Evolutionary conservation across 192 early-diverging fungal genomes (phyloP), one percentile per base, ranked within the genome.

Genomic region (Backusella tuberculispora): DNA sequence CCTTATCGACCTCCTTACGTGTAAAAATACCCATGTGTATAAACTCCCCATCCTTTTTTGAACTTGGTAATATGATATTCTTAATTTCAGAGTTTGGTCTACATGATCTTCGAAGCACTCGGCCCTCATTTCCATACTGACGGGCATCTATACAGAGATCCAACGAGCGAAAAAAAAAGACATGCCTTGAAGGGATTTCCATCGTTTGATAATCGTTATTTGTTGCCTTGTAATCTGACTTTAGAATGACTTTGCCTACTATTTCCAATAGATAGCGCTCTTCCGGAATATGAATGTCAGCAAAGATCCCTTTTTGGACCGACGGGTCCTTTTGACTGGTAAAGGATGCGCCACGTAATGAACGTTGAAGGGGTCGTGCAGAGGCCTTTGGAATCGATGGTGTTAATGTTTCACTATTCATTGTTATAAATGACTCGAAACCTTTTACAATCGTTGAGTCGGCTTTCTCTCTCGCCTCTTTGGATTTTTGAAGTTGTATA

Each of bases 101-200:
- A 78, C 93, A 94, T 26, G 89, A 91, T 66, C 89, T 81, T 19
- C 93, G 85, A 24, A 88, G 74, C 74, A 90, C 91, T 12, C 93
- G 83, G 9, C 86, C 88, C 64, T 94, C 89, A 8, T 89, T 90
- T 4, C 93, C 93, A 47, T 81, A 81, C n/a, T 83, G 76, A 40
- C 93, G 87, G 48, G 91, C 91, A 66, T 94, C 93, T 7, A 94
- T 85, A 42, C 88, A 90, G 3, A 94, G 78, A 46, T 92, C 86
- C 42, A 91, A 74, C 6, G 88, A 81, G 1, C 87, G 89, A 69
- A 91, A 86, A 44, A 91, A 92, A n/a, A 89, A 84, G 21, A 91
- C 88, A 77, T 88, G 85, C n/a, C 86, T 88, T 45, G 85, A 83
- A 0, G 90, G 85, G 2, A 88, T 90, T 6, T 88, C 87, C 56